Evolutionary conservation across 768 basidiomycete genomes (phyloP), one percentile per base, ranked within the genome.

Genomic region (Suillus discolor): DNA sequence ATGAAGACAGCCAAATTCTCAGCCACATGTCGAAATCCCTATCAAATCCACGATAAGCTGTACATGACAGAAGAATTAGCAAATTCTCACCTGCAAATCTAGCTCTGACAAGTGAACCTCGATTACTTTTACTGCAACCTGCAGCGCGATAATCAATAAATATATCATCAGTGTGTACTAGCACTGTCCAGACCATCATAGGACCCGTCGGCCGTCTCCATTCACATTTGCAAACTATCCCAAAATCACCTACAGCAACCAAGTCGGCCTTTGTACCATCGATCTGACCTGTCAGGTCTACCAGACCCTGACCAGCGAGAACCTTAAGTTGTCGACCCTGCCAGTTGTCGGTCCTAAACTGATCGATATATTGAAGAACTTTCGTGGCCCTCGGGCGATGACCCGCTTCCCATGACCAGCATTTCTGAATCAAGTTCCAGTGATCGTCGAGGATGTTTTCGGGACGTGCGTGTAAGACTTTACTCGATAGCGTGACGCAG

Each of bases 201-300:
- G 11, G 3, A n/a, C 45, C 45, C 2, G 11, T 6, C 11, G 45
- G 9, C 4, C 11, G 20, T 47, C 1, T 47, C n/a, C 45, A 47
- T 12, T 47, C 11, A 6, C 45, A 47, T n/a, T 12, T n/a, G n/a
- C 0, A 47, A 45, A 12, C n/a, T 0, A 12, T 47, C 6, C 20
- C 45, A 6, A 47, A 12, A 12, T 11, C 45, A 23, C 45, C 45
- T n/a, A 4, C n/a, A 12, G n/a, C n/a, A 2, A 47, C 20, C 5
- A 12, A 0, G 11, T n/a, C n/a, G 45, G 0, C 2, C 0, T 12
- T 47, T n/a, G 20, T 2, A n/a, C 45, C 2, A 12, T 12, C 2
- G 5, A 47, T n/a, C 45, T 47, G 45, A 1, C 47, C 47, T 2
- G 23, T 49, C 47, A 49, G 11, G 12, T 49, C 47, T 1, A 23